Percentiles rank a stretch among this genome's conserved stretches.
phyloP scores from a whole-genome alignment of 1,284 basidiomycete species.

The Rhodotorula glutinis region DNA sequence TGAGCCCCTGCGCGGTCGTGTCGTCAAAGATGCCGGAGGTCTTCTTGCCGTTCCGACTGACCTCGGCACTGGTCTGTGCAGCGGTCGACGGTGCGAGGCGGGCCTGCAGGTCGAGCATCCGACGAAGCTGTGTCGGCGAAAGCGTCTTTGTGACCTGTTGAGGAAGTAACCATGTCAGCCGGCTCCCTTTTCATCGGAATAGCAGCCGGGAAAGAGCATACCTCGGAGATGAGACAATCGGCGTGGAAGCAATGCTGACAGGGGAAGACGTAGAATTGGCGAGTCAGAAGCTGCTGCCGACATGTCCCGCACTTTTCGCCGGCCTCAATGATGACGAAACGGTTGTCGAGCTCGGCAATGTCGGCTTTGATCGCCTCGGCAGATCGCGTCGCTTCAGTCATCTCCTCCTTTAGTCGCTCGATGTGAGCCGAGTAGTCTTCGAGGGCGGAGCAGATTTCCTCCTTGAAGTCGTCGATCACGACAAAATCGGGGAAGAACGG shows the following conservation, averaged over 20 bases:
- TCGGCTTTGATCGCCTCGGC: constrained; percentile 93
- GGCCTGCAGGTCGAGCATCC: constrained; percentile 77
- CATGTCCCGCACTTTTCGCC: constrained; percentile 84
- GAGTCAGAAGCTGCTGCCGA: constrained; percentile 66
- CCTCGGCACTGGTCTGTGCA: background rate
- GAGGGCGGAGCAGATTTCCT: constrained; percentile 92
- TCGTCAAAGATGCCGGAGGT: constrained; percentile 41
- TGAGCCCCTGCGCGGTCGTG: constrained; percentile 63
- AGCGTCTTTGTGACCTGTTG: constrained; percentile 81
- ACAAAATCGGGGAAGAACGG: constrained; percentile 99
- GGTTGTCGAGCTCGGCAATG: constrained; percentile 75
- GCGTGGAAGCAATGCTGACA: constrained; percentile 79
- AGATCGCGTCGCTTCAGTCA: constrained; percentile 90
- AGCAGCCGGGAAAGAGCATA: constrained; percentile 50
- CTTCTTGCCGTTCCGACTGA: constrained; percentile 7
- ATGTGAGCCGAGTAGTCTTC: constrained; percentile 93
- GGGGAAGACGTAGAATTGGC: constrained; percentile 98
- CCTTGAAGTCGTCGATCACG: constrained; percentile 98
- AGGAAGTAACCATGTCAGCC: background rate
- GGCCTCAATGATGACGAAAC: constrained; percentile 90
- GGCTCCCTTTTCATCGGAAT: too few relatives aligned
- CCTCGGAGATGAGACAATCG: constrained; percentile 86
- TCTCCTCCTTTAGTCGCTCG: constrained; percentile 83
- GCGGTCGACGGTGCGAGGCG: constrained; percentile 60
- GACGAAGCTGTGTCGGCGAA: constrained; percentile 71